These are phyloP conservation scores for Aspergillus hortae DNA, from an alignment of 2,329 filamentous ascomycete species.

Conservation along the genomic window DNA sequence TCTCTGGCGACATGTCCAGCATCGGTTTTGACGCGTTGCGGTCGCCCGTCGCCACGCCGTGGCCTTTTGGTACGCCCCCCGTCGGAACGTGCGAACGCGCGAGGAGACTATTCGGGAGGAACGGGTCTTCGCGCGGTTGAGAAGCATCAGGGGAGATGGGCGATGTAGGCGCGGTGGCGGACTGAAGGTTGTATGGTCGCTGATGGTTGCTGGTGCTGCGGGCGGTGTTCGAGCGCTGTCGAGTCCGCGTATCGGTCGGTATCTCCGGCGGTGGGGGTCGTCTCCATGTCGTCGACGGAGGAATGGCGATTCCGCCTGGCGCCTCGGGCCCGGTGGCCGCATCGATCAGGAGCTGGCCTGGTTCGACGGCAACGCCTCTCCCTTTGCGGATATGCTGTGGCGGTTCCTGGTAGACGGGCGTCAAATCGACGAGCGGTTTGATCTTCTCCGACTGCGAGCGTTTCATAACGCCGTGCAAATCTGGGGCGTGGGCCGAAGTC, in stretches of 20 bases:
- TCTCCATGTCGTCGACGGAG: constrained; percentile 39
- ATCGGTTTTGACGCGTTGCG: constrained; percentile 39
- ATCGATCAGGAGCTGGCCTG: constrained; percentile 38
- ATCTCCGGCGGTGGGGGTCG: constrained; percentile 21
- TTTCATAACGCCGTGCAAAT: constrained; percentile 30
- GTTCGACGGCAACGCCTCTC: constrained; percentile 42
- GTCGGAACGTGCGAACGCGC: constrained; percentile 22
- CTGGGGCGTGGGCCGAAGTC: constrained; percentile 22
- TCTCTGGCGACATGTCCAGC: constrained; percentile 40
- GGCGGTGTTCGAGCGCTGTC: constrained; percentile 33
- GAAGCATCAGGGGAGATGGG: constrained; percentile 10
- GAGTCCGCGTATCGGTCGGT: constrained; percentile 14
- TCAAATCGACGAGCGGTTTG: constrained; percentile 67
- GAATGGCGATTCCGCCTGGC: constrained; percentile 32
- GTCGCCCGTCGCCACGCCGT: constrained; percentile 40
- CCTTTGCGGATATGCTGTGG: constrained; percentile 43
- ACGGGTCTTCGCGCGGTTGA: constrained; percentile 21
- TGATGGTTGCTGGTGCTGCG: constrained; percentile 24
- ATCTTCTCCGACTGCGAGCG: constrained; percentile 47
- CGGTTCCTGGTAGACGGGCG: constrained; percentile 61
- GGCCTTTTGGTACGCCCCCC: constrained; percentile 25
- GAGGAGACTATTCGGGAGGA: constrained; percentile 37
- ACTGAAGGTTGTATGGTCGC: constrained; percentile 6
- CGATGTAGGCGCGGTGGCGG: constrained; percentile 6
- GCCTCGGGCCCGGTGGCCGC: constrained; percentile 39